Evolutionary conservation across 805 yeast species (phyloP).

Genomic region (Lipomyces yamadae): DNA sequence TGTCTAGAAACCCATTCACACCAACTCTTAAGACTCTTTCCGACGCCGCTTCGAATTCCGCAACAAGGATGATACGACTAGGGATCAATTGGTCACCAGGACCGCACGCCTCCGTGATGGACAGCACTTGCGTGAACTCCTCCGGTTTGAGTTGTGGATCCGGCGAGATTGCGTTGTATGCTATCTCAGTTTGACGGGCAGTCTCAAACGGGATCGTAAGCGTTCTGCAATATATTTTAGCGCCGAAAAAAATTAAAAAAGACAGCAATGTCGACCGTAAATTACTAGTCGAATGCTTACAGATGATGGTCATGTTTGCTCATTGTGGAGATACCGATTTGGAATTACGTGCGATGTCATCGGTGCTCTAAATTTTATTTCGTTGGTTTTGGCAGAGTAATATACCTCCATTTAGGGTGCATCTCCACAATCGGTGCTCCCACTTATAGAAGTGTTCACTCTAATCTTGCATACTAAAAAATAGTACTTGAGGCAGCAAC

Average conservation of each 20-base stretch:
- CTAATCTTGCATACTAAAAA: too few species aligned
- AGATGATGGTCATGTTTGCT: background rate
- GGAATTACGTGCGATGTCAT: too few species aligned
- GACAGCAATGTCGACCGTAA: background rate
- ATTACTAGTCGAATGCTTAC: background rate
- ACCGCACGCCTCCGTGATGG: conserved; percentile 35
- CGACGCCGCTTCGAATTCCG: conserved; percentile 62
- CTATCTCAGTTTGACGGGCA: conserved; percentile 64
- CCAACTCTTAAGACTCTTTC: conserved; percentile 84
- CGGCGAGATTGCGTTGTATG: conserved; percentile 64
- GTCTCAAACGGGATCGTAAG: conserved; percentile 68
- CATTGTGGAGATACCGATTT: background rate
- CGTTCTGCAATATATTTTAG: conserved; percentile 41
- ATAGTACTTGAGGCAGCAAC: too few species aligned
- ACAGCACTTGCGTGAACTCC: conserved; percentile 61
- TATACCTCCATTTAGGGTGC: too few species aligned
- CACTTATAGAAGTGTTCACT: too few species aligned
- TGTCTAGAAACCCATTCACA: conserved; percentile 78
- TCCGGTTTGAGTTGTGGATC: conserved; percentile 80
- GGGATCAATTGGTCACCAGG: background rate
- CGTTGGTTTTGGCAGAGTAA: too few species aligned
- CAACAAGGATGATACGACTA: conserved; percentile 45
- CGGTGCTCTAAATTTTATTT: too few species aligned
- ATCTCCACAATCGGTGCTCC: too few species aligned
- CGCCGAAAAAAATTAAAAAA: background rate